Base-by-base conservation (phyloP, 2,329 filamentous ascomycete species). In the Exophiala alcalophila region DNA sequence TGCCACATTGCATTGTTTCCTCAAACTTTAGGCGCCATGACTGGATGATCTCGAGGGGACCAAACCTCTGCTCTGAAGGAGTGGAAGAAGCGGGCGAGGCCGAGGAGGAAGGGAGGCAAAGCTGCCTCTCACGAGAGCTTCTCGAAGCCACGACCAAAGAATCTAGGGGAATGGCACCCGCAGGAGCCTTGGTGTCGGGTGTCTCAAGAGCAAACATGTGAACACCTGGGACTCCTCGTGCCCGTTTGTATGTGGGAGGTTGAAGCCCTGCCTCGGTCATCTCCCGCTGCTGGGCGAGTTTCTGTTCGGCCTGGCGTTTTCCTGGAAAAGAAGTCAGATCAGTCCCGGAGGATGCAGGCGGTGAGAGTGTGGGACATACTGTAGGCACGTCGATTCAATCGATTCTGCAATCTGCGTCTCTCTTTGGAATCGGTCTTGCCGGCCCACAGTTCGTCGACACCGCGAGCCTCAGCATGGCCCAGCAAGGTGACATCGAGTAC, bases 391-490 rank as follows among this genome's bases (percentile, higher is more conserved):
- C 59, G 55, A 31, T 59, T 61, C 24, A 56, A 38, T n/a, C 59
- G 49, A 33, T 61, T 61, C 44, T 61, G 59, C 33, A 60, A 27
- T 29, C 44, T 54, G 16, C 59, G 50, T 18, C 59, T 42, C 29
- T 57, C 43, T 14, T 38, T 52, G 21, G 43, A 53, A 37, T 57
- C 44, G 11, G 53, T 51, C 4, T 56, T 37, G 3, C 59, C 59
- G 8, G 55, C 58, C 59, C 59, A 61, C 30, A 59, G 50, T 33
- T 59, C 57, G 11, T 52, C 42, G 1, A 47, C 21, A 29, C 21
- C 33, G 3, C 38, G 32, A 16, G 44, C 44, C 18, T 42, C 32
- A 3, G 26, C 25, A 29, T 47, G 44, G 8, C 44, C 27, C 33
- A 41, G 16, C 21, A 47, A 29, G 3, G 32, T 39, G 10, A 47